Base-by-base conservation (phyloP, 2,329 filamentous ascomycete species). In the Stromatinia cepivora region DNA sequence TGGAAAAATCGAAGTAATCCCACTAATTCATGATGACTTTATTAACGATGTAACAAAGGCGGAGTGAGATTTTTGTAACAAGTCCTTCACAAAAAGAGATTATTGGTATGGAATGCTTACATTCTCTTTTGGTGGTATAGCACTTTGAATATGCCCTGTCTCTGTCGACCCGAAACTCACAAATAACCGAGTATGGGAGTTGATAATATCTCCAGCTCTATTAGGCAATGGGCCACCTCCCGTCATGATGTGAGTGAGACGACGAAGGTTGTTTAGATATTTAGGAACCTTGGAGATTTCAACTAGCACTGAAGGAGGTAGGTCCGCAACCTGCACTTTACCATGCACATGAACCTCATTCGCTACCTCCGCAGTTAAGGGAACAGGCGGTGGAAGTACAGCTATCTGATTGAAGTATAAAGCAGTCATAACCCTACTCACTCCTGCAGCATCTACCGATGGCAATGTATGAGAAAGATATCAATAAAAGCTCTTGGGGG, bases 1-100 rank as follows among this genome's bases (percentile, higher is more conserved):
- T n/a, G 42, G 48, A 52, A 50, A 68, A 70, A 13, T 59, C 57
- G 10, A 69, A 58, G 34, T 63, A 68, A n/a, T 63, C 34, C 57
- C 58, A 64, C 46, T 65, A 25, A 8, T 39, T 46, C 2, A 31
- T 22, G 9, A 34, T 17, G 31, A 45, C 28, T n/a, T 46, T 11
- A 46, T 39, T 22, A 61, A 17, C 13, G 2, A 34, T 34, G 2
- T 4, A 20, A 7, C 25, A 6, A 52, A 53, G 13, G 5, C 22
- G n/a, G n/a, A 28, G 10, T 8, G 6, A 28, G 3, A 4, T 28
- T 7, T 17, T 28, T 28, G 13, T 3, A 28, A 4, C 17, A 53
- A 17, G 39, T 34, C 8, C 28, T 10, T 22, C 39, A 1, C 4
- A 5, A 6, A 11, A 31, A 46, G 28, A 6, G 11, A 20, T 5